A percentile compares a stretch with the other conserved stretches of the same genome.
Evolutionary conservation across 2,329 filamentous ascomycete species (phyloP).

Genomic region (Cladosporium sp.): DNA sequence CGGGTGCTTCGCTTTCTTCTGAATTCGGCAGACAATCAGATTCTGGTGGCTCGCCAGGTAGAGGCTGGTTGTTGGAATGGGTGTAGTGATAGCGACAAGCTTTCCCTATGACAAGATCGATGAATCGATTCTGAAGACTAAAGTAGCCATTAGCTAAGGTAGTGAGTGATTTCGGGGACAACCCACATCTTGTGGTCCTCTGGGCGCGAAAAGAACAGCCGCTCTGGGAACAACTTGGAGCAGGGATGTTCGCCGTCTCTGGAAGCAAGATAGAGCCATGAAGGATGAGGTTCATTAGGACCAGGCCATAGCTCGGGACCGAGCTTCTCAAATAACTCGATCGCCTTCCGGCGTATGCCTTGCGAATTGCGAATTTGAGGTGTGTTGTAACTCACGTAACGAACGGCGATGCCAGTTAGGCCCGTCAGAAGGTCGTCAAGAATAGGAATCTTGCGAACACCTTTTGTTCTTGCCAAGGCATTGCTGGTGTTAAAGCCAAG

Average conservation of each 20-base stretch:
- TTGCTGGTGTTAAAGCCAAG: not conserved
- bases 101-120: not conserved
- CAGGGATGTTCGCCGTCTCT: not conserved
- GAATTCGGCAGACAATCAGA: not conserved
- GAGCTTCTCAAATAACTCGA: not conserved
- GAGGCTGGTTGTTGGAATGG: not conserved
- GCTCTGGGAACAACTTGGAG: not conserved
- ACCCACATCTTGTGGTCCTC: not conserved
- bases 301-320: slow-evolving; percentile 1
- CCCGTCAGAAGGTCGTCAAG: not conserved
- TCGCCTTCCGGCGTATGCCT: not conserved
- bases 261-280: not conserved
- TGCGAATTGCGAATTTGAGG: not conserved
- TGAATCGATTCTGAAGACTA: not conserved
- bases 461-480: not conserved
- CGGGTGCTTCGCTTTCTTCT: not conserved
- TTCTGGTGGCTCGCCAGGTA: not conserved
- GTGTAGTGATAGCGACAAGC: not conserved
- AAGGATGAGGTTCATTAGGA: not conserved
- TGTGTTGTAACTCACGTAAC: not conserved
- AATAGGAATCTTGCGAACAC: not conserved
- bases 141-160: not conserved
- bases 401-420: not conserved
- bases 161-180: not conserved
- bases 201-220: not conserved